A percentile compares a stretch with the other conserved stretches of the same genome.
These are phyloP conservation scores for Sordaria brevicollis DNA, from an alignment of 495 filamentous ascomycete species.

Conservation along the genomic window DNA sequence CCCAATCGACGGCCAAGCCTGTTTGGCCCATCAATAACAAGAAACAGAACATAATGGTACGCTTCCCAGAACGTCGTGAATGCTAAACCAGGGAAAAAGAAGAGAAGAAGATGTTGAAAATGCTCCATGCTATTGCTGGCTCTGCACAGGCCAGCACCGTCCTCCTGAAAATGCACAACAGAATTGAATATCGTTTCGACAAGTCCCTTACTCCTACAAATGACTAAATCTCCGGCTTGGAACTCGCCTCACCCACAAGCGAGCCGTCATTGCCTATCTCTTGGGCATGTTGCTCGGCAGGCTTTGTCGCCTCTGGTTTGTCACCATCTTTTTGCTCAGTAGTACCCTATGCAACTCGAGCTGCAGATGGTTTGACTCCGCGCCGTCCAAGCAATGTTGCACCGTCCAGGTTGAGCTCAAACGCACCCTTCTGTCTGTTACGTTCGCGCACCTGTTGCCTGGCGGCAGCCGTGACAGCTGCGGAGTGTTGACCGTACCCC, in stretches of 20 bases:
- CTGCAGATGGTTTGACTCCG: slow-evolving; percentile 37
- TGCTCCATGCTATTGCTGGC: neutral
- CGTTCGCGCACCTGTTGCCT: slow-evolving; percentile 56
- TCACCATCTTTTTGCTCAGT: neutral
- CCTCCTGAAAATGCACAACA: neutral
- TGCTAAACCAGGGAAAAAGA: neutral
- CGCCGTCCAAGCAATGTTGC: slow-evolving; percentile 79
- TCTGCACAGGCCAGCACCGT: neutral
- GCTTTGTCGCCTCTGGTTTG: neutral
- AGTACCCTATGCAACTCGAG: slow-evolving; percentile 27
- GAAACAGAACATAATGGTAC: neutral
- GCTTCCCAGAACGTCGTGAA: neutral
- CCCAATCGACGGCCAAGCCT: neutral
- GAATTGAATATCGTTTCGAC: neutral
- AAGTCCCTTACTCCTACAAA: neutral
- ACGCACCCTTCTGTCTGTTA: slow-evolving; percentile 55
- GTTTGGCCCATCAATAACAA: neutral
- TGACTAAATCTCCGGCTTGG: neutral
- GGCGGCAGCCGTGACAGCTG: slow-evolving; percentile 68
- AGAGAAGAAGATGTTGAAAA: neutral
- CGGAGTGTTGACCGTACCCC: slow-evolving; percentile 76
- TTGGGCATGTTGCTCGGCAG: neutral
- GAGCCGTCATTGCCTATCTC: neutral
- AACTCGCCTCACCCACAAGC: neutral
- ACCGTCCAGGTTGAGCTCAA: slow-evolving; percentile 85